Evolutionary conservation across 306 rosid species (phyloP).

Genomic region (Senna tora): DNA sequence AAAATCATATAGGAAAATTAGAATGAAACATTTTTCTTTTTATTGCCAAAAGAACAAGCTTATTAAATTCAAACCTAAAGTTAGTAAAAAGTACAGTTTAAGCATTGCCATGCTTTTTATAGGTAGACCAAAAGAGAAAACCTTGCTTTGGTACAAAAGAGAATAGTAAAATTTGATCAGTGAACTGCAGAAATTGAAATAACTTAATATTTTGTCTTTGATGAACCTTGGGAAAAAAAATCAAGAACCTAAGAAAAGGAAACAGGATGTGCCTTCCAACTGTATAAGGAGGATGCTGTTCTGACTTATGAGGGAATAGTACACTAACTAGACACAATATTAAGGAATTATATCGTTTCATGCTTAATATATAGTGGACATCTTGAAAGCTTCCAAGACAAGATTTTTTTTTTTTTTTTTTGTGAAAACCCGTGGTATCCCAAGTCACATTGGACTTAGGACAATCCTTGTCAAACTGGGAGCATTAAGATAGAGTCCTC

Average conservation of each 20-base stretch:
- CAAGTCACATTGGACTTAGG: no score
- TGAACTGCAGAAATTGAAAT: neutral
- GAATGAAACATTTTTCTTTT: neutral
- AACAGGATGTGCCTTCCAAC: constrained; percentile 6
- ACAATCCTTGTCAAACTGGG: no score
- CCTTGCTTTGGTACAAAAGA: neutral
- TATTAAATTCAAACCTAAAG: neutral
- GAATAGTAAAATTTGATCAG: neutral
- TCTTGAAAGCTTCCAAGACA: constrained; percentile 20
- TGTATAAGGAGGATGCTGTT: constrained; percentile 17
- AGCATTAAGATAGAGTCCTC: no score
- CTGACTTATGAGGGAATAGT: neutral
- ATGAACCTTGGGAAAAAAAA: neutral
- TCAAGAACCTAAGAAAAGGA: neutral
- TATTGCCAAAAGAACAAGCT: neutral
- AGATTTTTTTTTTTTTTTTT: no score
- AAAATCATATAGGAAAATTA: neutral
- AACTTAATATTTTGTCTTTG: neutral
- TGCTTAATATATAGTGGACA: neutral
- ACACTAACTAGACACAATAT: neutral
- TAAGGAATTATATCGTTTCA: neutral
- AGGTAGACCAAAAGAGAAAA: no score
- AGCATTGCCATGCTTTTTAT: neutral
- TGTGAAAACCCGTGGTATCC: no score
- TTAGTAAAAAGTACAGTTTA: neutral